Conservation (phyloP, 768 basidiomycete species). For the Tricholoma matsutake region DNA sequence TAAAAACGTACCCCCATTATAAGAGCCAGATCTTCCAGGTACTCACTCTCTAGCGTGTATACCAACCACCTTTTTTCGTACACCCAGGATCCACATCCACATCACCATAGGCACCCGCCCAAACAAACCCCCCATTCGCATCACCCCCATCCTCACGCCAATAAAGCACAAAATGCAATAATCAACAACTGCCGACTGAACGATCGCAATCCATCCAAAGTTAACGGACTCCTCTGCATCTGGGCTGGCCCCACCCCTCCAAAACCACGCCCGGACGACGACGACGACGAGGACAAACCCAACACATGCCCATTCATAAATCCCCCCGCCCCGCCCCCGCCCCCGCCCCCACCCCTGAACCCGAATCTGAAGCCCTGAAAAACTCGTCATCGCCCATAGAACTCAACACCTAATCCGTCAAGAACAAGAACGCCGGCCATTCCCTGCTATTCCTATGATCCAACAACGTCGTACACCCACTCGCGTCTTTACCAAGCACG, state of each 20-base stretch:
- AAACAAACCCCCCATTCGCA: slow-evolving; percentile 11
- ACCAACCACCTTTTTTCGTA: slow-evolving; percentile 69
- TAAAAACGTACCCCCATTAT: no score
- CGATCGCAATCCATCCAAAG: slow-evolving; percentile 73
- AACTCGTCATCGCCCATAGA: slow-evolving; percentile 98
- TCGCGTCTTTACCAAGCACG: slow-evolving; percentile 48
- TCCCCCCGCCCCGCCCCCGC: no score
- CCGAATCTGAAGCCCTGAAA: slow-evolving; percentile 46
- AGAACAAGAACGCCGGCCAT: slow-evolving; percentile 74
- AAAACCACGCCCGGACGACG: neutral
- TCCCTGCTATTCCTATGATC: slow-evolving; percentile 10
- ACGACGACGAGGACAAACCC: neutral
- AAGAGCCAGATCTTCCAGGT: slow-evolving; percentile 76
- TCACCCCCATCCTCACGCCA: slow-evolving; percentile 39
- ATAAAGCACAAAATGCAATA: slow-evolving; percentile 73
- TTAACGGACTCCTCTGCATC: slow-evolving; percentile 67
- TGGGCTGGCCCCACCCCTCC: neutral
- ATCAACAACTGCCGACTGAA: slow-evolving; percentile 81
- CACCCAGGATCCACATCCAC: slow-evolving; percentile 62
- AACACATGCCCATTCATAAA: no score
- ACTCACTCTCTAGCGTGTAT: slow-evolving; percentile 89
- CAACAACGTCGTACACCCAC: neutral
- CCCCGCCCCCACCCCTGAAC: slow-evolving; percentile 4
- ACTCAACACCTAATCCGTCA: slow-evolving; percentile 74
- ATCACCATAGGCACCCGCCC: slow-evolving; percentile 13